Evolutionary conservation across 1,139 yeast species (phyloP).

Genomic region (Taphrina deformans): DNA sequence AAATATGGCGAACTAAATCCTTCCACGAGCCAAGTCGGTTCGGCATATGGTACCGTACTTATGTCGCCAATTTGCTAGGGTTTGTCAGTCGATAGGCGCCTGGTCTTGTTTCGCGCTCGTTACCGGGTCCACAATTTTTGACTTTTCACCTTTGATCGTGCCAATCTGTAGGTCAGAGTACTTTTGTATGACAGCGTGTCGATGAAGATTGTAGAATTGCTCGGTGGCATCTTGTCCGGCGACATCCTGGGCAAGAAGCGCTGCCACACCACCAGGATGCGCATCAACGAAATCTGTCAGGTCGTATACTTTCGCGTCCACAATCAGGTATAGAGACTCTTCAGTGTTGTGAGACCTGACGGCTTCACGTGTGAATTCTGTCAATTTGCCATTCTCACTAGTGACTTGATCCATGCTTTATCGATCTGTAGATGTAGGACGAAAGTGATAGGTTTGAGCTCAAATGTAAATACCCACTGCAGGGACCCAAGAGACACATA

Average conservation of each 20-base stretch:
- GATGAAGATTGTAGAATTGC: constrained; percentile 28
- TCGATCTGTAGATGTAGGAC: too few relatives aligned
- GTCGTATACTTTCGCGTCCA: constrained; percentile 63
- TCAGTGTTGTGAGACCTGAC: constrained; percentile 29
- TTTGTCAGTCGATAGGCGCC: neutral
- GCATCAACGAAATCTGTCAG: constrained; percentile 82
- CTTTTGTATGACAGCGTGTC: constrained; percentile 25
- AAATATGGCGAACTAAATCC: constrained; percentile 49
- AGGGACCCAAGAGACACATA: too few relatives aligned
- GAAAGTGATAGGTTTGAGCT: too few relatives aligned
- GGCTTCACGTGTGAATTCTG: constrained; percentile 23
- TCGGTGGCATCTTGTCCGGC: constrained; percentile 56
- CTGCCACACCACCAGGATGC: constrained; percentile 99
- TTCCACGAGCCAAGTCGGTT: constrained; percentile 50
- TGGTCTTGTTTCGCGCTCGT: neutral
- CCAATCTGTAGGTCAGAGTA: constrained; percentile 27
- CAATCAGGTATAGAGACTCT: constrained; percentile 32
- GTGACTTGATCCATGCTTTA: neutral
- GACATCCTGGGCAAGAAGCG: constrained; percentile 63
- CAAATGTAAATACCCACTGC: too few relatives aligned
- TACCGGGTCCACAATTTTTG: constrained; percentile 10
- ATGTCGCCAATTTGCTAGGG: constrained; percentile 46
- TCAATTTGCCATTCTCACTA: neutral
- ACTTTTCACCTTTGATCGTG: constrained; percentile 23
- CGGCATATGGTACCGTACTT: constrained; percentile 47